A percentile compares a stretch with the other conserved stretches of the same genome.
Conservation (phyloP, 768 basidiomycete species). For the Gloeostereum incarnatum region DNA sequence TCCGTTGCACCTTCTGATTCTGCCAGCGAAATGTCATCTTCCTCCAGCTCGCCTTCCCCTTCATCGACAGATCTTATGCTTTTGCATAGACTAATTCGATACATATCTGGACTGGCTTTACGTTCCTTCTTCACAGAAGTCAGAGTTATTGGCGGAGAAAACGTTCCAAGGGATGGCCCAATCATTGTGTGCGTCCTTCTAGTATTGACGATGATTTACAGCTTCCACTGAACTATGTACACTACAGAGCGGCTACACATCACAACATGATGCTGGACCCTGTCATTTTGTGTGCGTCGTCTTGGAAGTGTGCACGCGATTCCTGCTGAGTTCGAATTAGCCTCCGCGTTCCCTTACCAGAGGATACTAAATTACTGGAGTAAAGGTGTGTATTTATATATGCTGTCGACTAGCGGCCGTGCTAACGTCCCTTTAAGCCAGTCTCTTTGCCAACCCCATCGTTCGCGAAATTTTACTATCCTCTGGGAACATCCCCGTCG, state of each 20-base stretch:
- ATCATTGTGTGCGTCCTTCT: conserved; percentile 72
- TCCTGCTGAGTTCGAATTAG: conserved; percentile 26
- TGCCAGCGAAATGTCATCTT: no score
- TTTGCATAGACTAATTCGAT: conserved; percentile 64
- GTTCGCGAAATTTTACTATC: conserved; percentile 68
- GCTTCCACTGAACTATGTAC: conserved; percentile 4
- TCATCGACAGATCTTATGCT: conserved; percentile 33
- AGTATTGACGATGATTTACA: background rate
- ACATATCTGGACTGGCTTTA: conserved; percentile 64
- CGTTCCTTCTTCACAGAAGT: conserved; percentile 87
- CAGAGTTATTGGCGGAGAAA: conserved; percentile 78
- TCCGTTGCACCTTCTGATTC: no score
- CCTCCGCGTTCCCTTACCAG: conserved; percentile 72
- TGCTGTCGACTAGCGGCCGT: background rate
- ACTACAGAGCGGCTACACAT: conserved; percentile 68
- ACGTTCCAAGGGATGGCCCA: conserved; percentile 83
- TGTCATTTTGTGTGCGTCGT: conserved; percentile 61
- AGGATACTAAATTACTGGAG: conserved; percentile 90
- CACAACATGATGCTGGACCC: conserved; percentile 97
- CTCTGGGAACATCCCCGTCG: conserved; percentile 97
- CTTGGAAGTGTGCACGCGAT: conserved; percentile 4
- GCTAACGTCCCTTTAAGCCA: conserved; percentile 67
- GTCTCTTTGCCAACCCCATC: conserved; percentile 77
- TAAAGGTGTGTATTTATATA: conserved; percentile 50
- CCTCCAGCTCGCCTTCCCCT: no score